Evolutionary conservation across 2,329 filamentous ascomycete genomes (phyloP).

Genomic region (Lachnellula hyalina): DNA sequence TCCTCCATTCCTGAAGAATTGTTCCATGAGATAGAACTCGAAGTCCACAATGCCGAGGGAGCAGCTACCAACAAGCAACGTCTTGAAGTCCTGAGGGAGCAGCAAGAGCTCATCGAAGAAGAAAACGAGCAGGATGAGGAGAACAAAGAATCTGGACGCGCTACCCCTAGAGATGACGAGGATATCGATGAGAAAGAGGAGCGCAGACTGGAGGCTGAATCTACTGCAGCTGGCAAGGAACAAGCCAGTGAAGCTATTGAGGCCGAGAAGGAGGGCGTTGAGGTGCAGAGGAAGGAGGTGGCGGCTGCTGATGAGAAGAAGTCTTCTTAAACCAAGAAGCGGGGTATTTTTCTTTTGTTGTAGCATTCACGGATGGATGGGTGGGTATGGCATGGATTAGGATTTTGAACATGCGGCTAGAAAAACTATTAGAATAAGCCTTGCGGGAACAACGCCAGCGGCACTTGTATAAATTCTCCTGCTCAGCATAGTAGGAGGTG

Average conservation of each 20-base stretch:
- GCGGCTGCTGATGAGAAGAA: slow-evolving; percentile 3
- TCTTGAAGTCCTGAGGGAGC: slow-evolving; percentile 95
- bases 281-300: slow-evolving; percentile 39
- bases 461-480: background rate
- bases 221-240: slow-evolving; percentile 39
- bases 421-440: background rate
- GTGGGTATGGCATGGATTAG: background rate
- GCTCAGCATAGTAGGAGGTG: background rate
- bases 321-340: background rate
- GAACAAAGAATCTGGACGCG: slow-evolving; percentile 68
- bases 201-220: slow-evolving; percentile 49
- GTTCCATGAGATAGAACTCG: slow-evolving; percentile 98
- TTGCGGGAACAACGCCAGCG: background rate
- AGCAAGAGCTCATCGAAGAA: slow-evolving; percentile 95
- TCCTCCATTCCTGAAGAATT: slow-evolving; percentile 95
- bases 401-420: background rate
- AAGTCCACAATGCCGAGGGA: slow-evolving; percentile 94
- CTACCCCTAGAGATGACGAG: slow-evolving; percentile 77
- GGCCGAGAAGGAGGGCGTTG: slow-evolving; percentile 47
- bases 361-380: background rate
- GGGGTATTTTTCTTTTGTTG: background rate
- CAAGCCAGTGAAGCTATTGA: slow-evolving; percentile 50
- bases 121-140: slow-evolving; percentile 88
- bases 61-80: slow-evolving; percentile 98
- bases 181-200: slow-evolving; percentile 95